Evolutionary conservation across 2,329 filamentous ascomycete genomes (phyloP).

Genomic region (Fusarium cicatricum): DNA sequence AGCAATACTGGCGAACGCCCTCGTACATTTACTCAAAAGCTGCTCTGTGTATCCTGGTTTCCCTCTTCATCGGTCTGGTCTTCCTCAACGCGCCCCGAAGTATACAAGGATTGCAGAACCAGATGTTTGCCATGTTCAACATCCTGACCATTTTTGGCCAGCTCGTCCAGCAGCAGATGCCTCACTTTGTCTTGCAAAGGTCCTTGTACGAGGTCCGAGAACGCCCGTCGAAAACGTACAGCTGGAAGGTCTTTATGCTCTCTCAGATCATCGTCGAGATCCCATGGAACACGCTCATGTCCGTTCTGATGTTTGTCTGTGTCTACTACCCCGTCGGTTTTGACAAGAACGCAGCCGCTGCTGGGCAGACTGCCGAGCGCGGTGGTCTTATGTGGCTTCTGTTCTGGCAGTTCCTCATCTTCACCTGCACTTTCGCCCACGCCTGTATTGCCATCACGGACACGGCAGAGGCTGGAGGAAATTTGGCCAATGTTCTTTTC

Average conservation of each 20-base stretch:
- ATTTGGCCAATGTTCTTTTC: conserved; percentile 72
- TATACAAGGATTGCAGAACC: conserved; percentile 84
- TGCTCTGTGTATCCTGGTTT: conserved; percentile 68
- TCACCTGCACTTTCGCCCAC: conserved; percentile 72
- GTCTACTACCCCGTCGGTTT: conserved; percentile 90
- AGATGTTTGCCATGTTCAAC: conserved; percentile 88
- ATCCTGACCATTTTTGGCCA: conserved; percentile 83
- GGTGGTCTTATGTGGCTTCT: conserved; percentile 74
- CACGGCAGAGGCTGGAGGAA: conserved; percentile 71
- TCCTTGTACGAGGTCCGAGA: conserved; percentile 86
- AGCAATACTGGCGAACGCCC: conserved; percentile 92
- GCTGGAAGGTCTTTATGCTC: conserved; percentile 86
- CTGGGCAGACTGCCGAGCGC: conserved; percentile 53
- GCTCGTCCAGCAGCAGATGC: conserved; percentile 81
- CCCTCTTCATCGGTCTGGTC: conserved; percentile 83
- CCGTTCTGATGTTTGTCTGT: conserved; percentile 76
- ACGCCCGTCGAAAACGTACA: conserved; percentile 83
- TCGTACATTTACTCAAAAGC: conserved; percentile 88
- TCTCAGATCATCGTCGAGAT: conserved; percentile 85
- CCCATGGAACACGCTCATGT: conserved; percentile 82
- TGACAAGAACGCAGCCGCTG: conserved; percentile 67
- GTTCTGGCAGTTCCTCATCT: conserved; percentile 71
- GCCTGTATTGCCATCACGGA: conserved; percentile 71
- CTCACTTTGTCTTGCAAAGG: conserved; percentile 83
- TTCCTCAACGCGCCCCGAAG: conserved; percentile 77